Base-by-base conservation (phyloP, 768 basidiomycete genomes). In the Boletus edulis region DNA sequence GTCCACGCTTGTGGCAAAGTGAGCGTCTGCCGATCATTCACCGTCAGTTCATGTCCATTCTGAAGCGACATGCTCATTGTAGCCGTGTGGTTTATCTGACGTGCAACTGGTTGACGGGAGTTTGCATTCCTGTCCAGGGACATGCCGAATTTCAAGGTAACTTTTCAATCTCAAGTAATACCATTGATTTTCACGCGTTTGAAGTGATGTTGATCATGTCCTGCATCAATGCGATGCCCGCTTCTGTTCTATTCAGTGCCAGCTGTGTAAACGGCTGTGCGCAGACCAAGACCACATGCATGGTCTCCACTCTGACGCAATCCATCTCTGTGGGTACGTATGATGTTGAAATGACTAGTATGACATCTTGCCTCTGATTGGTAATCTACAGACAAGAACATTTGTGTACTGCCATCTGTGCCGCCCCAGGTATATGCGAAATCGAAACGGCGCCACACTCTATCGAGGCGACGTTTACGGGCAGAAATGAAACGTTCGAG, bases 391-490 rank as follows among this genome's bases (percentile, higher is more conserved):
- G n/a, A n/a, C n/a, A n/a, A n/a, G n/a, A n/a, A n/a, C n/a, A n/a
- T n/a, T n/a, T n/a, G n/a, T n/a, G n/a, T n/a, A n/a, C n/a, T n/a
- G n/a, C n/a, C n/a, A n/a, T n/a, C n/a, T n/a, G n/a, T n/a, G n/a
- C n/a, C n/a, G n/a, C n/a, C n/a, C n/a, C n/a, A n/a, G n/a, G n/a
- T n/a, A n/a, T n/a, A n/a, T n/a, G n/a, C n/a, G n/a, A n/a, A n/a
- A n/a, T n/a, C n/a, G n/a, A n/a, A n/a, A n/a, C n/a, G n/a, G n/a
- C n/a, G n/a, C n/a, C n/a, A n/a, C n/a, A n/a, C n/a, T n/a, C n/a
- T n/a, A 77, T 86, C 34, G 80, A 84, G 60, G 81, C 83, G 5
- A 84, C 81, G 0, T 86, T 86, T 58, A 78, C 77, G 0, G 85
- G 84, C 0, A 72, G 66, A 53, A 80, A 85, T 47, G 81, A 83